phyloP scores from a whole-genome alignment of 345 rosid species.

The Sonneratia caseolaris region DNA sequence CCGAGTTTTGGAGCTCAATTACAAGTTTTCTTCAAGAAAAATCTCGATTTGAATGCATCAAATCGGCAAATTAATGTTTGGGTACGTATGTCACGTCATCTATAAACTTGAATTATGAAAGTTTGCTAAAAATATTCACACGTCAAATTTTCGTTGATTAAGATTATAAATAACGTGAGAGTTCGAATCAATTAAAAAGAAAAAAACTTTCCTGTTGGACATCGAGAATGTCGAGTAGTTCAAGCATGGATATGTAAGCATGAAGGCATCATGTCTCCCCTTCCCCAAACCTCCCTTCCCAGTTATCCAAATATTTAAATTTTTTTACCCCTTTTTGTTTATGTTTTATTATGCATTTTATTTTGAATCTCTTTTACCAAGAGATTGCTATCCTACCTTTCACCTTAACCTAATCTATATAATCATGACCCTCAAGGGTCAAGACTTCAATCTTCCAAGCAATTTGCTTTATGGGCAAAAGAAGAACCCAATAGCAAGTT shows the following conservation, averaged over 20 bases:
- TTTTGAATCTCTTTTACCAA: slow-evolving; percentile 6
- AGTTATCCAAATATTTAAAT: slow-evolving; percentile 13
- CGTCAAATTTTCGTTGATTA: no score
- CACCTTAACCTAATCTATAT: neutral
- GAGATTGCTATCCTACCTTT: slow-evolving; percentile 2
- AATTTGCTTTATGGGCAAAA: no score
- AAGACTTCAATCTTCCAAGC: no score
- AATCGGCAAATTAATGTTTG: no score
- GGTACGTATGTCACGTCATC: no score
- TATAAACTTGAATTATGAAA: no score
- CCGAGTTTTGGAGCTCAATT: no score
- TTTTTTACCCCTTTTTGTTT: neutral
- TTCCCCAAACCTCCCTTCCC: slow-evolving; percentile 41
- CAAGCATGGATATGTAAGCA: slow-evolving; percentile 47
- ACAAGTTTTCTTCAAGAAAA: no score
- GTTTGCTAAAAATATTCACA: no score
- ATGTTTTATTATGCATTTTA: no score
- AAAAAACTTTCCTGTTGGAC: neutral
- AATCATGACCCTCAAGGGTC: neutral
- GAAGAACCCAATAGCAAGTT: no score
- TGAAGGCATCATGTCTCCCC: slow-evolving; percentile 83
- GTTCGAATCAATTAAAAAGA: neutral
- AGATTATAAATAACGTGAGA: neutral
- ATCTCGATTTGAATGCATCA: no score
- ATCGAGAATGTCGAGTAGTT: slow-evolving; percentile 24